A percentile compares a stretch with the other conserved stretches of the same genome.
These are phyloP conservation scores for Lichina pygmaea DNA, from an alignment of 495 filamentous ascomycete genomes.

Conservation along the genomic window DNA sequence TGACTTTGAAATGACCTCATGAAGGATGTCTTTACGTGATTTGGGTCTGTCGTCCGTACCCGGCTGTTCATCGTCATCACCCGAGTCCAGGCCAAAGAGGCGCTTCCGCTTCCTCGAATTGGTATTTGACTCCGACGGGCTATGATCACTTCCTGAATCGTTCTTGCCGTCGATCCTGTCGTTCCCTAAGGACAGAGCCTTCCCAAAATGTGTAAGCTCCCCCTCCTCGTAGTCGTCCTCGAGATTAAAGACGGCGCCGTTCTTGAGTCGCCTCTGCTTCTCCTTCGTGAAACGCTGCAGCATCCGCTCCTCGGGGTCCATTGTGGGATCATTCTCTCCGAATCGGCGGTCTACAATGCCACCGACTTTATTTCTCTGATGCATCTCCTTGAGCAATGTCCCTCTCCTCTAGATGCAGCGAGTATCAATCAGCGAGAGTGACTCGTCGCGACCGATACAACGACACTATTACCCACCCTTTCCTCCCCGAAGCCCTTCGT, in stretches of 20 bases:
- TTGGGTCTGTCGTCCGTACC: constrained; percentile 42
- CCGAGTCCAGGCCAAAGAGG: constrained; percentile 12
- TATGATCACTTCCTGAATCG: constrained; percentile 23
- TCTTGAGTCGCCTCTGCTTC: constrained; percentile 44
- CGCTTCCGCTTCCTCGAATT: constrained; percentile 35
- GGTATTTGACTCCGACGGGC: constrained; percentile 16
- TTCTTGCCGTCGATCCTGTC: constrained; percentile 14
- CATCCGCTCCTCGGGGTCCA: constrained; percentile 86
- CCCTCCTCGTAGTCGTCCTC: constrained; percentile 50
- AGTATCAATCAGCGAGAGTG: constrained; percentile 1
- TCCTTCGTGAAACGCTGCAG: constrained; percentile 71
- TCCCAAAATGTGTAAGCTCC: constrained; percentile 60
- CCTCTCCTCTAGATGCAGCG: constrained; percentile 27
- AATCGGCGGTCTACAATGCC: constrained; percentile 83
- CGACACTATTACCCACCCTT: constrained; percentile 26
- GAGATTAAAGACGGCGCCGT: constrained; percentile 59
- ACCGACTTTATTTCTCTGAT: constrained; percentile 63
- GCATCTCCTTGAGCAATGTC: constrained; percentile 68
- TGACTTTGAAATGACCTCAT: constrained; percentile 91
- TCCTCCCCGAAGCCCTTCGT: constrained; percentile 74
- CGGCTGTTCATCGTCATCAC: constrained; percentile 11
- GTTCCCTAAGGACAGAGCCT: constrained; percentile 32
- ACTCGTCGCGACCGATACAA: not conserved
- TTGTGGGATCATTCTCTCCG: constrained; percentile 78
- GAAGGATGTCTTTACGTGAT: constrained; percentile 83